Base-by-base conservation (phyloP, 345 rosid genomes). In the Alliaria petiolata region DNA sequence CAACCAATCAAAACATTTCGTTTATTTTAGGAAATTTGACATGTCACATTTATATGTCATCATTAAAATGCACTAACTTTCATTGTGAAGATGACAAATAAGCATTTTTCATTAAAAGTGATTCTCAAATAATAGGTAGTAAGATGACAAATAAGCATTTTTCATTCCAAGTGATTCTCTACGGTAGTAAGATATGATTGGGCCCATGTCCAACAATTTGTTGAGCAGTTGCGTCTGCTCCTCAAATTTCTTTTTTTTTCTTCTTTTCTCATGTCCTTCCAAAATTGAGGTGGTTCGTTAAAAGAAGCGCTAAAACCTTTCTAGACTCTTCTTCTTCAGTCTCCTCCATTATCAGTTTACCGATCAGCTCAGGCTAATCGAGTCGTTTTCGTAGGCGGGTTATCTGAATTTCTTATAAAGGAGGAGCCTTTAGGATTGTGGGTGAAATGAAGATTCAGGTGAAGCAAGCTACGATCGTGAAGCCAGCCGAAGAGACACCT, bases 401-500 rank as follows among this genome's bases (percentile, higher is more conserved):
- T 49, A 11, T 14, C 31, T n/a, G n/a, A n/a, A n/a, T n/a, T n/a
- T n/a, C n/a, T n/a, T n/a, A n/a, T 42, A 19, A 60, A 40, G 39
- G 13, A 40, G 12, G 10, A 45, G 42, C 25, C 38, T 49, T 20
- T 12, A 33, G 9, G 34, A 45, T 15, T 16, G 6, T 16, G 36
- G n/a, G 4, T 52, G 4, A 62, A 45, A 72, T 76, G 83, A 70
- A 79, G 77, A 74, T 79, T 45, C 14, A 7, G 8, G 59, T 73
- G 16, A 76, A 73, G 59, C 77, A 82, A 61, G 57, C 77, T 4
- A 65, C 52, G 52, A 49, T 79, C 33, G 67, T 82, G n/a, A 28
- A 63, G 19, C 86, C 83, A 36, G 53, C 66, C 6, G 33, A 76
- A 7, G 65, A 76, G 2, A 82, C 81, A 3, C 84, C 72, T 0